Percentiles rank a stretch among this genome's conserved stretches.
These are phyloP conservation scores for Chenopodium berlandieri DNA, from an alignment of 148 eudicot species.

Conservation along the genomic window DNA sequence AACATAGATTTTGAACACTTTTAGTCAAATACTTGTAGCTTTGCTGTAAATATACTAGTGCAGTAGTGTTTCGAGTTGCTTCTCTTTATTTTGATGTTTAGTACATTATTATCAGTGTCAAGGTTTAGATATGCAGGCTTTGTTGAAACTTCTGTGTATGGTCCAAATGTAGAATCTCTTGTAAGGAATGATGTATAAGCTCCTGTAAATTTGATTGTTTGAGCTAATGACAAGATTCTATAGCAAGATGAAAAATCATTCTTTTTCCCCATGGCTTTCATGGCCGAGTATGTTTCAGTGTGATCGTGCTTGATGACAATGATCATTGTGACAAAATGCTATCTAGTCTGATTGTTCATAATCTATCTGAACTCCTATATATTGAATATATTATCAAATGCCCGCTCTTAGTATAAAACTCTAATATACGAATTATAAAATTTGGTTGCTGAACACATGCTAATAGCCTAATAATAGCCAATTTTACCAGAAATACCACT, in stretches of 20 bases:
- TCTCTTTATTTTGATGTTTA: not conserved
- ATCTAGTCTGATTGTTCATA: no score
- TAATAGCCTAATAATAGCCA: no score
- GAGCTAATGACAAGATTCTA: not conserved
- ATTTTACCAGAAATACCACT: no score
- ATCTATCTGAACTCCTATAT: no score
- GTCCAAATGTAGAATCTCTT: slow-evolving; percentile 1
- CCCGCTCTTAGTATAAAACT: no score
- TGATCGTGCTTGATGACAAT: not conserved
- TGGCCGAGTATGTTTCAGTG: not conserved
- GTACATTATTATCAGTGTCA: not conserved
- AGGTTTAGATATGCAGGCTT: not conserved
- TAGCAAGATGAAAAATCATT: not conserved
- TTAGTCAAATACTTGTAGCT: not conserved
- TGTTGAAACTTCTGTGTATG: not conserved
- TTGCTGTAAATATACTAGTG: slow-evolving; percentile 1
- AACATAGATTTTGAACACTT: not conserved
- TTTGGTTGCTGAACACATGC: no score
- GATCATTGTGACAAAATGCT: no score
- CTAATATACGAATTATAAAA: no score
- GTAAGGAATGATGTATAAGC: not conserved
- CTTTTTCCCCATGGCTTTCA: not conserved
- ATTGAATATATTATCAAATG: no score
- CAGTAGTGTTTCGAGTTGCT: not conserved
- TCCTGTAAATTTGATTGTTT: not conserved